Conservation (phyloP, 2,329 filamentous ascomycete genomes). For the Pyrenochaeta sp. region DNA sequence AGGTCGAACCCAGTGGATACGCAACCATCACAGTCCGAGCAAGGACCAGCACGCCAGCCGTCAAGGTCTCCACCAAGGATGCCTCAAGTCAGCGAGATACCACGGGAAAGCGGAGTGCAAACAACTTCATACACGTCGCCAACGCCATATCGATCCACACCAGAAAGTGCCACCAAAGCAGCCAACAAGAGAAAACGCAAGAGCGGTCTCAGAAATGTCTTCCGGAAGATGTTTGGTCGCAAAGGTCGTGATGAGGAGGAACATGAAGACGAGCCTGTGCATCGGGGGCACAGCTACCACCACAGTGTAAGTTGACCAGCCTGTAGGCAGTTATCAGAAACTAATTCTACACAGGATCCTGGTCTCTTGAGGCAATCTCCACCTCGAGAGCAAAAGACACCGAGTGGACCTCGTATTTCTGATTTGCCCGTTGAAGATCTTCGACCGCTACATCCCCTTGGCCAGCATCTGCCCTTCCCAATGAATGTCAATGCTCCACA, state of each 20-base stretch:
- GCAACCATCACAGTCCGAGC: constrained; percentile 14
- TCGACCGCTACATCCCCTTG: constrained; percentile 43
- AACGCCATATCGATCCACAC: constrained; percentile 38
- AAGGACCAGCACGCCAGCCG: constrained; percentile 7
- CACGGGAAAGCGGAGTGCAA: constrained; percentile 34
- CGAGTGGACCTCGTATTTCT: constrained; percentile 39
- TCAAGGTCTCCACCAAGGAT: constrained; percentile 28
- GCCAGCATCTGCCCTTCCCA: constrained; percentile 47
- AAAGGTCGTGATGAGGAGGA: constrained; percentile 38
- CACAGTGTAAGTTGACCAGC: constrained; percentile 39
- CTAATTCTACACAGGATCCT: constrained; percentile 37
- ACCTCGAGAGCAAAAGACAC: constrained; percentile 26
- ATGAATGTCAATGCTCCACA: constrained; percentile 52
- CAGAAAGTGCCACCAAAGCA: constrained; percentile 34
- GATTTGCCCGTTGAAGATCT: constrained; percentile 42
- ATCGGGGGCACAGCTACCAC: constrained; percentile 42
- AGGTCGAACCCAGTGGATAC: constrained; percentile 18
- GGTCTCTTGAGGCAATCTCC: constrained; percentile 34
- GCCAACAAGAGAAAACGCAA: constrained; percentile 45
- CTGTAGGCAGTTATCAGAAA: background rate
- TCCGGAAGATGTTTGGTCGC: constrained; percentile 49
- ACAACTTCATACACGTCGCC: constrained; percentile 31
- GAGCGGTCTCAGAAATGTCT: constrained; percentile 45
- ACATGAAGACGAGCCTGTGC: constrained; percentile 25
- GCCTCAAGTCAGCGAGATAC: constrained; percentile 31